Percentiles rank a stretch among this genome's conserved stretches.
These are phyloP conservation scores for Polygonum aviculare DNA, from an alignment of 148 eudicot species.

Conservation along the genomic window DNA sequence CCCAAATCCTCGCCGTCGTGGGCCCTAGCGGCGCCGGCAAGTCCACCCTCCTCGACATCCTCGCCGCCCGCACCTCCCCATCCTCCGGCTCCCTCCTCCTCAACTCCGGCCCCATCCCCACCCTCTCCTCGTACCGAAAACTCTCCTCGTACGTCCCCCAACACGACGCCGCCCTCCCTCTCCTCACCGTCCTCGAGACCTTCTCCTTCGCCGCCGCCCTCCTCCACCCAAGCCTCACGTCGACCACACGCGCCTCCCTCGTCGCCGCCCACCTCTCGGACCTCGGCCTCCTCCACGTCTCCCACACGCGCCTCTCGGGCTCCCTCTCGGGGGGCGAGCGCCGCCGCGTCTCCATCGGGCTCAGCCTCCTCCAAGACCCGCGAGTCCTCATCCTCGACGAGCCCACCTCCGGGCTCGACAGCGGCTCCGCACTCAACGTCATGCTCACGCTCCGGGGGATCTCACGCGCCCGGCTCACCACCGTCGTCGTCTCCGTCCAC, in stretches of 20 bases:
- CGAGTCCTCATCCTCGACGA: constrained; percentile 70
- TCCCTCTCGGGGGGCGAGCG: constrained; percentile 75
- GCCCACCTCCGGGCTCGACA: constrained; percentile 89
- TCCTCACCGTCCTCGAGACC: constrained; percentile 67
- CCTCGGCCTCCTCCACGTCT: constrained; percentile 50
- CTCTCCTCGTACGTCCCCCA: constrained; percentile 86
- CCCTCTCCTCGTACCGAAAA: constrained; percentile 44
- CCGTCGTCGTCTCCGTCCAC: constrained; percentile 68
- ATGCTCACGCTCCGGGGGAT: constrained; percentile 57
- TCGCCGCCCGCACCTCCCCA: constrained; percentile 58
- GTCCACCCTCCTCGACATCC: constrained; percentile 76
- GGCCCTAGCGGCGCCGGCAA: constrained; percentile 96
- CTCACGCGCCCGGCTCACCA: constrained; percentile 38
- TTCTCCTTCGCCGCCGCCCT: constrained; percentile 65
- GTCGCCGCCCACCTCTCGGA: constrained; percentile 41
- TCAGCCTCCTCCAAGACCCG: constrained; percentile 74
- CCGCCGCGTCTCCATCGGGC: constrained; percentile 81
- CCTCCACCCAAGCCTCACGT: constrained; percentile 32
- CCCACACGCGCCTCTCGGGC: constrained; percentile 33
- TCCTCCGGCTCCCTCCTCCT: constrained; percentile 51
- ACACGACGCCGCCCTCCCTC: constrained; percentile 58
- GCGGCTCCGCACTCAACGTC: constrained; percentile 57
- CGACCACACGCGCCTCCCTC: constrained; percentile 1
- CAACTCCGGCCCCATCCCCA: constrained; percentile 43
- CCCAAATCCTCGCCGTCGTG: constrained; percentile 74